Percentiles rank a stretch among this genome's conserved stretches.
These are phyloP conservation scores for Dalbergia cochinchinensis DNA, from an alignment of 306 rosid species.

Conservation along the genomic window DNA sequence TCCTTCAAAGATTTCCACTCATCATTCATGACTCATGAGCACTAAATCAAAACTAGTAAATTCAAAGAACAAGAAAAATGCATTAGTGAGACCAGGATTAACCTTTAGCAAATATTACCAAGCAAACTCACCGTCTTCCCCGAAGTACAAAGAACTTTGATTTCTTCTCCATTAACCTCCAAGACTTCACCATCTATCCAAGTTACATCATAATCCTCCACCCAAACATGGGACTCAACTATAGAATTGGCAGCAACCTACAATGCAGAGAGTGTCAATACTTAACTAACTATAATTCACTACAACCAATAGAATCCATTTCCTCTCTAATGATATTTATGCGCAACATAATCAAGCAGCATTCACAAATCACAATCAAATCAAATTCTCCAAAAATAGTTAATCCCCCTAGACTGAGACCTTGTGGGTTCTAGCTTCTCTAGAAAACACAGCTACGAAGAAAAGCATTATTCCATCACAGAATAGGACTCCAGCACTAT, in stretches of 20 bases:
- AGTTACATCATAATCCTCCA: conserved; percentile 78
- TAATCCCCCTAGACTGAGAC: conserved; percentile 9
- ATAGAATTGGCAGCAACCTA: conserved; percentile 65
- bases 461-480: no score
- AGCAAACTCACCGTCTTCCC: conserved; percentile 72
- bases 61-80: conserved; percentile 31
- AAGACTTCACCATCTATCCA: conserved; percentile 85
- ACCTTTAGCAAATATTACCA: not conserved
- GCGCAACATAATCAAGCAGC: not conserved
- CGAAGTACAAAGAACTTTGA: conserved; percentile 71
- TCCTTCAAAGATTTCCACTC: conserved; percentile 1
- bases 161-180: conserved; percentile 65
- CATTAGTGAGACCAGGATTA: not conserved
- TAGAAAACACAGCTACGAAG: not conserved
- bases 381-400: not conserved
- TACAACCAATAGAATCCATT: not conserved
- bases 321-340: conserved; percentile 19
- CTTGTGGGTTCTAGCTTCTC: conserved; percentile 11
- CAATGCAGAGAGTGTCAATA: conserved; percentile 42
- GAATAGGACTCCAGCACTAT: no score
- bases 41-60: conserved; percentile 10
- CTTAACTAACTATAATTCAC: conserved; percentile 12
- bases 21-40: not conserved
- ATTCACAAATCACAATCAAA: not conserved
- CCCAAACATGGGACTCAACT: conserved; percentile 78